Percentiles rank a stretch among this genome's conserved stretches.
Evolutionary conservation across 139 green algal species (phyloP).

Genomic region (Chlorella sp.): DNA sequence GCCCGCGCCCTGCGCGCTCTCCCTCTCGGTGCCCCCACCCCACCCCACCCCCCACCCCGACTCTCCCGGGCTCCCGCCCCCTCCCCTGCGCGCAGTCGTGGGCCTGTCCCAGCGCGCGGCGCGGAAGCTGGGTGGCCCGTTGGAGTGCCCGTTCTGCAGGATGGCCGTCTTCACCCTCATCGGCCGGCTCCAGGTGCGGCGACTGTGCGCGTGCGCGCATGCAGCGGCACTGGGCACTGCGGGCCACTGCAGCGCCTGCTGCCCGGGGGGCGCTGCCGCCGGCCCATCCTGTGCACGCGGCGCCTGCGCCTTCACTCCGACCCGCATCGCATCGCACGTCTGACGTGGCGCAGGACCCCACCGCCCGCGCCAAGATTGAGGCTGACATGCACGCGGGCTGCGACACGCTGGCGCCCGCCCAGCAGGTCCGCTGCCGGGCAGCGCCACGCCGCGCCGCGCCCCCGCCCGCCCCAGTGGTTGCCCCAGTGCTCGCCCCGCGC

Average conservation of each 20-base stretch:
- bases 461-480: too few species aligned
- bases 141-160: slow-evolving; percentile 40
- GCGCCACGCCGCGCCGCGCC: too few species aligned
- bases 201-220: background rate
- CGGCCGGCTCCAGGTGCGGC: slow-evolving; percentile 13
- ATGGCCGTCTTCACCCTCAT: slow-evolving; percentile 23
- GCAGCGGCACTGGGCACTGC: background rate
- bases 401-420: background rate
- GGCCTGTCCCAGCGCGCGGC: too few species aligned
- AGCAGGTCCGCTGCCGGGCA: too few species aligned
- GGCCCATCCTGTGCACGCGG: background rate
- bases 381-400: slow-evolving; percentile 14
- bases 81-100: background rate
- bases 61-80: background rate
- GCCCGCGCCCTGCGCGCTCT: too few species aligned
- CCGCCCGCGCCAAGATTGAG: slow-evolving; percentile 11
- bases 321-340: too few species aligned
- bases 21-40: too few species aligned
- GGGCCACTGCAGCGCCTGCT: background rate
- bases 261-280: background rate
- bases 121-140: too few species aligned
- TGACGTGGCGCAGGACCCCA: slow-evolving; percentile 15
- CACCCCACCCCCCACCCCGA: too few species aligned
- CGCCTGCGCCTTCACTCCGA: too few species aligned
- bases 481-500: too few species aligned